These are phyloP conservation scores for Colletotrichum coccodes DNA, from an alignment of 2,329 filamentous ascomycete genomes.

Conservation along the genomic window DNA sequence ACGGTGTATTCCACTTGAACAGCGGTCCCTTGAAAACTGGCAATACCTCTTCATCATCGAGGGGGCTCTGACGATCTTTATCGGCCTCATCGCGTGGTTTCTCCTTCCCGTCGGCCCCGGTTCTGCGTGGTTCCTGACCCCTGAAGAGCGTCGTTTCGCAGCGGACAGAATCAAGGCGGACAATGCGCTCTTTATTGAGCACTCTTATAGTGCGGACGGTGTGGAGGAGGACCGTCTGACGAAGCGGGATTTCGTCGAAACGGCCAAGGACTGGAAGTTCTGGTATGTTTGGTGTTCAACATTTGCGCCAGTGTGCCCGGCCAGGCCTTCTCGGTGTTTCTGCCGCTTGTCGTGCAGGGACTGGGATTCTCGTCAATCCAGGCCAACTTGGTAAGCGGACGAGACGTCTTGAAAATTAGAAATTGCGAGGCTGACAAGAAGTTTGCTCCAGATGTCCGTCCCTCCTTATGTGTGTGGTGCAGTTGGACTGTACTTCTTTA, in stretches of 20 bases:
- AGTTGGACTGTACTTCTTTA: conserved; percentile 40
- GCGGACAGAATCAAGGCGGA: conserved; percentile 47
- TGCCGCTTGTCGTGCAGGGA: conserved; percentile 45
- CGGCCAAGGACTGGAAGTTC: conserved; percentile 47
- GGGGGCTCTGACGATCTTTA: conserved; percentile 48
- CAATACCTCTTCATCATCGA: conserved; percentile 58
- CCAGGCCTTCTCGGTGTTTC: conserved; percentile 45
- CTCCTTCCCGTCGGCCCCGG: conserved; percentile 50
- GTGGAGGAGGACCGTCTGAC: conserved; percentile 38
- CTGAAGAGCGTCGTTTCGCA: conserved; percentile 47
- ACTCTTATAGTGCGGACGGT: conserved; percentile 36
- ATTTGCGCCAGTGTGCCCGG: conserved; percentile 44
- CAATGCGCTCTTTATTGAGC: conserved; percentile 42
- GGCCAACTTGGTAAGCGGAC: conserved; percentile 38
- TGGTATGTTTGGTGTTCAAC: conserved; percentile 46
- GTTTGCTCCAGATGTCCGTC: conserved; percentile 40
- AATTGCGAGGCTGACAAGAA: neutral
- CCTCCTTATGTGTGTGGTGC: conserved; percentile 45
- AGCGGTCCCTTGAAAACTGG: conserved; percentile 47
- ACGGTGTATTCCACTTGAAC: conserved; percentile 51
- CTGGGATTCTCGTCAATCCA: conserved; percentile 39
- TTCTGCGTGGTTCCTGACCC: conserved; percentile 49
- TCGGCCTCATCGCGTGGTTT: conserved; percentile 49
- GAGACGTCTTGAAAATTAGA: too few species aligned
- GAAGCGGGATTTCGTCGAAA: conserved; percentile 43